Evolutionary conservation across 495 filamentous ascomycete genomes (phyloP), one percentile per base, ranked within the genome.

Genomic region (Antarctomyces pellizariae): DNA sequence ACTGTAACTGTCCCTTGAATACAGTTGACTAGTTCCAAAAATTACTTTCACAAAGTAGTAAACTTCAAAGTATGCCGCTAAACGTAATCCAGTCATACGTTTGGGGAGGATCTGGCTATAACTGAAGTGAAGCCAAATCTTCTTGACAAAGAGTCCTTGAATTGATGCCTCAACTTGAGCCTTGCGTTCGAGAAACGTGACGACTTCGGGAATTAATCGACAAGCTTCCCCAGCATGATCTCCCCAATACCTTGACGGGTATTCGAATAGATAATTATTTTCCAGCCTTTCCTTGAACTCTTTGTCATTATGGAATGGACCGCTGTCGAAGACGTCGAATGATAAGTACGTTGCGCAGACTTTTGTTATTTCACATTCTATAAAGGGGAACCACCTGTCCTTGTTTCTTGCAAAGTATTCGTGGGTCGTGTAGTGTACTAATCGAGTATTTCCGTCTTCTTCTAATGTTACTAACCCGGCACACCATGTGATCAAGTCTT

Each of bases 401-500:
- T 24, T 29, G 4, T 14, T 32, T 25, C 24, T 19, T 7, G 29
- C 22, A 10, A 36, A 28, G 22, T 33, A 32, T 29, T 36, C 34
- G 12, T 36, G 33, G 2, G 29, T 19, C 10, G 33, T 36, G 22
- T 36, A 32, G 13, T 36, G 33, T 4, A 36, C 29, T 20, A 36
- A 27, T 4, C 47, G 42, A 10, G 52, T 43, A 7, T 35, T 43
- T 5, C 39, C 31, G 28, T 36, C 44, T 16, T 49, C 38, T 10
- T 37, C 35, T 4, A 52, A 33, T 6, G 37, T 40, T 1, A 52
- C 48, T 14, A 53, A 35, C 1, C 50, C 50, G 16, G 38, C 36
- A 19, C 50, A 53, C 8, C 48, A 39, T 20, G 36, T 36, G 1
- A 41, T 16, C 14, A 50, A 36, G 4, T 43, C 24, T 18, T 31